These are phyloP conservation scores for Geranium brycei DNA, from an alignment of 345 rosid species.

Conservation along the genomic window DNA sequence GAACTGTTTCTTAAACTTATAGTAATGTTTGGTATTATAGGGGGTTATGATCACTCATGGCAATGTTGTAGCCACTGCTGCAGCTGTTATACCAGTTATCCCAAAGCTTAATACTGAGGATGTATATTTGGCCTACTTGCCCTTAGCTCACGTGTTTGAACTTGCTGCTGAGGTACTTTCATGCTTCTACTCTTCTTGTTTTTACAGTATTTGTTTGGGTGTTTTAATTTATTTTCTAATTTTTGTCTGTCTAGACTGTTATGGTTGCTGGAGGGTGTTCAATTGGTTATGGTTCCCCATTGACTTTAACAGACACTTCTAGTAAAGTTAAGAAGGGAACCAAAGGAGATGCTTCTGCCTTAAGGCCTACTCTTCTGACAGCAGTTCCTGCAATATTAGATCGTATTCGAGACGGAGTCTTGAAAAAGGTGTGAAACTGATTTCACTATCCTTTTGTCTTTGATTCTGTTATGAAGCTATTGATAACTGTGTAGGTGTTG, in stretches of 20 bases:
- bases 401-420: slow-evolving; percentile 73
- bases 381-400: slow-evolving; percentile 88
- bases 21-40: slow-evolving; percentile 24
- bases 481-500: not conserved
- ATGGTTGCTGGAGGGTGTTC: slow-evolving; percentile 56
- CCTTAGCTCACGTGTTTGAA: slow-evolving; percentile 91
- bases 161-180: slow-evolving; percentile 72
- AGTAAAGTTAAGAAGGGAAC: slow-evolving; percentile 81
- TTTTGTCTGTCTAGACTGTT: slow-evolving; percentile 37
- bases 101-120: slow-evolving; percentile 45
- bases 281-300: slow-evolving; percentile 77
- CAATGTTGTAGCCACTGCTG: slow-evolving; percentile 66
- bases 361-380: slow-evolving; percentile 72
- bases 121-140: slow-evolving; percentile 68
- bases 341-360: slow-evolving; percentile 70
- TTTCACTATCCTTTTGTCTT: not conserved
- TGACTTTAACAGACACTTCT: slow-evolving; percentile 74
- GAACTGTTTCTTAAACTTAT: slow-evolving; percentile 12
- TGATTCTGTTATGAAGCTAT: slow-evolving; percentile 1
- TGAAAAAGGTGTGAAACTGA: slow-evolving; percentile 40
- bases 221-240: slow-evolving; percentile 8
- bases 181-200: slow-evolving; percentile 7
- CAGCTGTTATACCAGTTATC: slow-evolving; percentile 62
- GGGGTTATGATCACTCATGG: slow-evolving; percentile 94
- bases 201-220: not conserved